Evolutionary conservation across 2,329 filamentous ascomycete genomes (phyloP).

Genomic region (Cladophialophora bantiana): DNA sequence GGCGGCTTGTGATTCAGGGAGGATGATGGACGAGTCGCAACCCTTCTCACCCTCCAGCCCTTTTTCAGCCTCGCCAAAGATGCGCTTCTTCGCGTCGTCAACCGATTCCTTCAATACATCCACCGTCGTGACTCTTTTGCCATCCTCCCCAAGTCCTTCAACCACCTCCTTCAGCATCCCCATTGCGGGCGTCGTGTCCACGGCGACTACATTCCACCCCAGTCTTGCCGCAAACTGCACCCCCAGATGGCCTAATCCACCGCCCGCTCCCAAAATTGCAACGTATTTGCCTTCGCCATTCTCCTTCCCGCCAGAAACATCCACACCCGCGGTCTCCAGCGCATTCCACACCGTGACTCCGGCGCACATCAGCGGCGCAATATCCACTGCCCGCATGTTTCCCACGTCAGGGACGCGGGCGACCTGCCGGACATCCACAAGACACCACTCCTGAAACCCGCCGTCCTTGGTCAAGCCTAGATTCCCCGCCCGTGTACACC

Average conservation of each 20-base stretch:
- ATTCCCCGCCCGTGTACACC: conserved; percentile 31
- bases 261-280: conserved; percentile 47
- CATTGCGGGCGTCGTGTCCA: conserved; percentile 44
- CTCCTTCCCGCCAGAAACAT: conserved; percentile 29
- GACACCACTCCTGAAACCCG: conserved; percentile 41
- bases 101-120: conserved; percentile 49
- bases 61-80: conserved; percentile 33
- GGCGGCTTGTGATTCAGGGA: conserved; percentile 56
- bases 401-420: conserved; percentile 41
- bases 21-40: conserved; percentile 55
- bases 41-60: conserved; percentile 49
- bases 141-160: conserved; percentile 31
- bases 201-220: conserved; percentile 47
- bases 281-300: conserved; percentile 46
- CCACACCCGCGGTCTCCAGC: conserved; percentile 44
- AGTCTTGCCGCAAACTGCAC: conserved; percentile 46
- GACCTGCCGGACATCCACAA: conserved; percentile 41
- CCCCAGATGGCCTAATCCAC: conserved; percentile 45
- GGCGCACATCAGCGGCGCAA: conserved; percentile 54
- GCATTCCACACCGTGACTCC: conserved; percentile 54
- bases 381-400: conserved; percentile 47
- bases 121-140: conserved; percentile 45
- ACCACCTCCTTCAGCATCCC: conserved; percentile 42
- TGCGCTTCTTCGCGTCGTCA: conserved; percentile 43
- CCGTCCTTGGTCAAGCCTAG: conserved; percentile 36